Conservation (phyloP, 768 basidiomycete species). For the Naganishia randhawae region DNA sequence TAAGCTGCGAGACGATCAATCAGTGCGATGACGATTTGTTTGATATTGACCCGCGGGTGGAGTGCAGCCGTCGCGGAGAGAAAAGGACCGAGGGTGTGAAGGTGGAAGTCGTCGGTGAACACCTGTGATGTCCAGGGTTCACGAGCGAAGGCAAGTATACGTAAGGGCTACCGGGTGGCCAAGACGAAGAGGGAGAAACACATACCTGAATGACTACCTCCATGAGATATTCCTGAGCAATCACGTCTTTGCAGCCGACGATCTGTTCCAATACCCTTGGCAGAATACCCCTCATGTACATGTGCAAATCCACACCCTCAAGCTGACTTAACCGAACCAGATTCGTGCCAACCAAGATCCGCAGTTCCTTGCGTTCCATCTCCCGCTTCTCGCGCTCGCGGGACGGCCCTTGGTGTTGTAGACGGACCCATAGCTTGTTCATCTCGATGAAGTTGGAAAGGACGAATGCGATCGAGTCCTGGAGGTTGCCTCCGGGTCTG, state of each 20-base stretch:
- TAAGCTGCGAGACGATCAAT: constrained; percentile 94
- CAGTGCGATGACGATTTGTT: constrained; percentile 93
- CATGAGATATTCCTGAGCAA: constrained; percentile 98
- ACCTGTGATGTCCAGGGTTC: constrained; percentile 58
- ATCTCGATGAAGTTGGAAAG: constrained; percentile 99
- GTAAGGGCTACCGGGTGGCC: not conserved
- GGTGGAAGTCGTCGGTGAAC: constrained; percentile 97
- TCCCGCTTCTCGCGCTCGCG: constrained; percentile 96
- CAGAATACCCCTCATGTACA: constrained; percentile 80
- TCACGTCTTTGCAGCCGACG: constrained; percentile 96
- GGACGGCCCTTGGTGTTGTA: constrained; percentile 96
- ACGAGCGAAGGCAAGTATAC: not conserved
- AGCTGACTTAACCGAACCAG: constrained; percentile 91
- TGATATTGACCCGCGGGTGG: constrained; percentile 97
- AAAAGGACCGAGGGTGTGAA: constrained; percentile 93
- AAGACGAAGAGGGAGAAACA: not conserved
- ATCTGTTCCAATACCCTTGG: constrained; percentile 94
- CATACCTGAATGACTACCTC: constrained; percentile 96
- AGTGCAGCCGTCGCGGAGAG: constrained; percentile 91
- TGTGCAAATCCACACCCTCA: constrained; percentile 90
- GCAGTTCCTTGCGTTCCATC: constrained; percentile 86
- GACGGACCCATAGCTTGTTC: constrained; percentile 99
- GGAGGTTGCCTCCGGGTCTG: constrained; percentile 80
- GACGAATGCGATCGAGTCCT: constrained; percentile 93
- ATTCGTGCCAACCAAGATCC: constrained; percentile 96